Evolutionary conservation across 2,329 filamentous ascomycete genomes (phyloP).

Genomic region (Cladosporium sp.): DNA sequence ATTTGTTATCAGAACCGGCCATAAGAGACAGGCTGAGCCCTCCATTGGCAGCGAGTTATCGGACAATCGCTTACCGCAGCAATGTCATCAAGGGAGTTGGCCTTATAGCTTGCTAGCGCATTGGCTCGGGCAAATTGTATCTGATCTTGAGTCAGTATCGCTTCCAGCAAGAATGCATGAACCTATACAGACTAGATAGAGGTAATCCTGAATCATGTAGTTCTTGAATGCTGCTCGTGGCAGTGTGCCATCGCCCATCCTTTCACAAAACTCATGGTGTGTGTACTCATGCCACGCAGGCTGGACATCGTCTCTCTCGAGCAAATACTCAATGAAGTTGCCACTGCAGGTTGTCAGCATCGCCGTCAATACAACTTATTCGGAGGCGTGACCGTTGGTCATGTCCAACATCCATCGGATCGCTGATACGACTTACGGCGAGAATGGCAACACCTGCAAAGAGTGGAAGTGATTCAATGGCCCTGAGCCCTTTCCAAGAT

Average conservation of each 20-base stretch:
- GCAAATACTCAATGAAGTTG: conserved; percentile 76
- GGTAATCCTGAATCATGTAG: conserved; percentile 88
- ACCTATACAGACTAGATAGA: conserved; percentile 59
- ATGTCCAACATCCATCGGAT: too few species aligned
- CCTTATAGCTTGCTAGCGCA: conserved; percentile 80
- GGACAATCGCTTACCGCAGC: conserved; percentile 51
- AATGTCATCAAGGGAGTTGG: conserved; percentile 69
- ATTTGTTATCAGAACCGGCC: neutral
- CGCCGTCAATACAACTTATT: too few species aligned
- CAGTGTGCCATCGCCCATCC: conserved; percentile 70
- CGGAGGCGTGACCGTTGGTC: too few species aligned
- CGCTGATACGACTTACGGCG: conserved; percentile 56
- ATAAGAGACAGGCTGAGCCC: neutral
- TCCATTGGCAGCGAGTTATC: neutral
- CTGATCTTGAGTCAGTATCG: conserved; percentile 37
- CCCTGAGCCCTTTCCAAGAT: conserved; percentile 63
- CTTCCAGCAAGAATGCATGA: neutral
- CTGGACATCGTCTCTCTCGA: conserved; percentile 70
- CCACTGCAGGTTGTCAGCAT: conserved; percentile 40
- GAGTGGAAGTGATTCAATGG: conserved; percentile 79
- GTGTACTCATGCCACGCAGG: conserved; percentile 71
- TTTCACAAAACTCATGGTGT: conserved; percentile 76
- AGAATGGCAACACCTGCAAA: conserved; percentile 62
- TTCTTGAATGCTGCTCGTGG: conserved; percentile 75
- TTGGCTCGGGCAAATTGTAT: conserved; percentile 85